phyloP scores from a whole-genome alignment of 1,139 yeast genomes.

The Ogataea hybrid region DNA sequence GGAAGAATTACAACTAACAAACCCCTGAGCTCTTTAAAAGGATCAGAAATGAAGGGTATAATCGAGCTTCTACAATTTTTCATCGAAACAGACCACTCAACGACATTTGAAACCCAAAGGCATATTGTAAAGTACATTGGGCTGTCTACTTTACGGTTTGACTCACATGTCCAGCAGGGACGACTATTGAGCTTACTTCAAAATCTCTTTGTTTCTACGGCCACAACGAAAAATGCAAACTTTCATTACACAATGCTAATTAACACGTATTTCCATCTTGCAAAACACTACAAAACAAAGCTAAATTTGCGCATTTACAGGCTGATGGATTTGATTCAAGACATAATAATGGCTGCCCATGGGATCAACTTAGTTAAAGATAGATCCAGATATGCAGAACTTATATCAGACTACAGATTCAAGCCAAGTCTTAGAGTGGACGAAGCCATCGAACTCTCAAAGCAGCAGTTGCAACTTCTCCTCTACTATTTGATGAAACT shows the following conservation, averaged over 20 bases:
- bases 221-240: slow-evolving; percentile 1
- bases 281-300: slow-evolving; percentile 7
- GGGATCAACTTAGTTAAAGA: slow-evolving; percentile 1
- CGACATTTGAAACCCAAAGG: slow-evolving; percentile 9
- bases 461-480: slow-evolving; percentile 9
- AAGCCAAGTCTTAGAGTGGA: slow-evolving; percentile 5
- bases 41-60: slow-evolving; percentile 4
- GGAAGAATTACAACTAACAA: slow-evolving; percentile 5
- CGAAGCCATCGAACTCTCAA: slow-evolving; percentile 6
- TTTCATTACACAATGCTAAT: slow-evolving; percentile 10
- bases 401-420: slow-evolving; percentile 8
- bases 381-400: slow-evolving; percentile 12
- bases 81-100: slow-evolving; percentile 6
- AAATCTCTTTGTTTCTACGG: slow-evolving; percentile 5
- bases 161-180: slow-evolving; percentile 6
- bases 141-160: slow-evolving; percentile 4
- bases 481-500: slow-evolving; percentile 10
- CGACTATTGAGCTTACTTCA: slow-evolving; percentile 4
- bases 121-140: slow-evolving; percentile 7
- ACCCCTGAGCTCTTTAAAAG: slow-evolving; percentile 6
- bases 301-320: slow-evolving; percentile 5
- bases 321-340: slow-evolving; percentile 14
- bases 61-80: slow-evolving; percentile 9
- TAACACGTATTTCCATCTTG: slow-evolving; percentile 5
- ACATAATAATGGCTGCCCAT: slow-evolving; percentile 11